These are phyloP conservation scores for Penicillium verhagenii DNA, from an alignment of 495 filamentous ascomycete species.

Conservation along the genomic window DNA sequence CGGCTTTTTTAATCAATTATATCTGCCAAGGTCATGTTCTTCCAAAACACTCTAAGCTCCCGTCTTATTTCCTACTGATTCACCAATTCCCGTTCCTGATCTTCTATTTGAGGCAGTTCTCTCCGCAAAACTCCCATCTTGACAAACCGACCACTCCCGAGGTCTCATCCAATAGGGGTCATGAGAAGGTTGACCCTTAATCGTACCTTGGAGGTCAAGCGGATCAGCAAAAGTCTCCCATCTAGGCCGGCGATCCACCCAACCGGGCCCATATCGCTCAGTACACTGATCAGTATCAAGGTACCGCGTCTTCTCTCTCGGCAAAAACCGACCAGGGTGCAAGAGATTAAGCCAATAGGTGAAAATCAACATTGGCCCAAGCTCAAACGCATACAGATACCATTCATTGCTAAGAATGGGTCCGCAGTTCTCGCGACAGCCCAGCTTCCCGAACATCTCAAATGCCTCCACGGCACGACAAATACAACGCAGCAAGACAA, in stretches of 20 bases:
- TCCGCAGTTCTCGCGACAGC: conserved; percentile 23
- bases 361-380: conserved; percentile 39
- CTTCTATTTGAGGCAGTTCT: conserved; percentile 27
- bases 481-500: conserved; percentile 39
- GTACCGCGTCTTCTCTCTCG: conserved; percentile 30
- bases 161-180: conserved; percentile 32
- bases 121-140: conserved; percentile 32
- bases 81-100: background rate
- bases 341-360: conserved; percentile 39
- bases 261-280: conserved; percentile 41
- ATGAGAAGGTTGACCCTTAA: conserved; percentile 29
- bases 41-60: background rate
- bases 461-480: conserved; percentile 40
- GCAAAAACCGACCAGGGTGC: conserved; percentile 34
- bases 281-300: conserved; percentile 31
- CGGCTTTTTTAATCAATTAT: too few species aligned
- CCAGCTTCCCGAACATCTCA: conserved; percentile 19
- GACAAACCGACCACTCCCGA: conserved; percentile 28
- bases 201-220: conserved; percentile 28
- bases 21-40: too few species aligned
- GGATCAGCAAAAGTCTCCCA: conserved; percentile 38
- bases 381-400: conserved; percentile 41
- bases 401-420: conserved; percentile 35
- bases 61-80: background rate
- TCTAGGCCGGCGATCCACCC: conserved; percentile 29